Base-by-base conservation (phyloP, 2,329 filamentous ascomycete species). In the Alternaria postmessia region DNA sequence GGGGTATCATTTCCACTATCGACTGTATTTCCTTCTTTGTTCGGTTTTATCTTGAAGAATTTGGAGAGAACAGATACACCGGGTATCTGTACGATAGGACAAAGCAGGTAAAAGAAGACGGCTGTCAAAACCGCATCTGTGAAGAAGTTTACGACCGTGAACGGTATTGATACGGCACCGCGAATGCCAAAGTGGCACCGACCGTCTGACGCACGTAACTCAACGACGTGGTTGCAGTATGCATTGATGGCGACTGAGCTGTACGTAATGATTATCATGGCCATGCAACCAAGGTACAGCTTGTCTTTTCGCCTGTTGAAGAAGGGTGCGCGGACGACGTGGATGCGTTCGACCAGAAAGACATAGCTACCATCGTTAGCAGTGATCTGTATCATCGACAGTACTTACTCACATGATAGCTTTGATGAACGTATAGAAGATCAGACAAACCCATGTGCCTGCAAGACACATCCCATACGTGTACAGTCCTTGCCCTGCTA, bases 261-360 rank as follows among this genome's bases (percentile, higher is more conserved):
- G 38, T 73, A 77, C 9, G 70, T 62, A 3, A 66, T 28, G 51
- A 67, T 28, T 2, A 71, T 58, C 46, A 73, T 46, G 47, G 63
- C 49, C 54, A 78, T 64, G 49, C 71, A 71, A 9, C 60, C 41
- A 1, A 77, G 22, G 62, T 78, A 81, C 26, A 80, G 54, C 49
- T 67, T 71, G 52, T 80, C 77, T 7, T 73, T 64, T 32, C 63
- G 62, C 14, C 79, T 71, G 11, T 64, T 57, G 11, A 70, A 62
- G 47, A 74, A 72, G 6, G 75, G 68, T 16, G 71, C 64, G 14
- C 77, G 70, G 22, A 80, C 71, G 7, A 76, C 68, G 48, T 80
- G 78, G 28, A 75, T 71, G 16, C 79, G 74, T 59, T 81, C 79
- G 28, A 79, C 71, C 6, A 81, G 68, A 61, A 79, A 80, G 12